phyloP scores from a whole-genome alignment of 2,329 filamentous ascomycete genomes.

The Ophiostoma himal-ulmi region DNA sequence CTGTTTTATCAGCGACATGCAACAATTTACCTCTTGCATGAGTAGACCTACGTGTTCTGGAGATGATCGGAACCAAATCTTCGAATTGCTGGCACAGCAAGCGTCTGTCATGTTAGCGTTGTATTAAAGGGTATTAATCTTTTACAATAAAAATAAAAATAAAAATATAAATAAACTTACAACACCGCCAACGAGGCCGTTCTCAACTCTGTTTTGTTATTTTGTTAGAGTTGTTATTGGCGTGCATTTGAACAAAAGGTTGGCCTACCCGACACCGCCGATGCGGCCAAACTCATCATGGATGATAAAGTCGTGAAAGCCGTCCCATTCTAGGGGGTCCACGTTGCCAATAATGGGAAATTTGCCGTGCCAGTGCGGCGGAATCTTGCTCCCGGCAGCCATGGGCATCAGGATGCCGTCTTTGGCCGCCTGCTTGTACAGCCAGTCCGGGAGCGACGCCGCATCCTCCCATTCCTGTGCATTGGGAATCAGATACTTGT shows the following conservation, averaged over 20 bases:
- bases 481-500: background rate
- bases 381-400: background rate
- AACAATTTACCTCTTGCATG: background rate
- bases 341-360: background rate
- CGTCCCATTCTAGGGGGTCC: background rate
- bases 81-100: background rate
- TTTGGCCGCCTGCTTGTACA: constrained; percentile 1
- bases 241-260: background rate
- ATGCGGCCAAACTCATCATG: background rate
- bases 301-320: background rate
- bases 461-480: background rate
- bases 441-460: background rate
- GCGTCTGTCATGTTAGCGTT: background rate
- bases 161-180: background rate
- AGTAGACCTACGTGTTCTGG: background rate
- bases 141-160: no score
- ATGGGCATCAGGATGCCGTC: background rate
- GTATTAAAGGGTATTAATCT: background rate
- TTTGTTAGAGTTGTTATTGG: background rate
- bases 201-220: background rate
- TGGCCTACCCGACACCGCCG: background rate
- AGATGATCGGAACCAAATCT: background rate
- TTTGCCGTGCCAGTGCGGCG: background rate
- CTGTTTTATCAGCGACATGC: background rate
- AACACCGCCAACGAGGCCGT: background rate